Evolutionary conservation across 495 filamentous ascomycete genomes (phyloP).

Genomic region (Aspergillus wentii): DNA sequence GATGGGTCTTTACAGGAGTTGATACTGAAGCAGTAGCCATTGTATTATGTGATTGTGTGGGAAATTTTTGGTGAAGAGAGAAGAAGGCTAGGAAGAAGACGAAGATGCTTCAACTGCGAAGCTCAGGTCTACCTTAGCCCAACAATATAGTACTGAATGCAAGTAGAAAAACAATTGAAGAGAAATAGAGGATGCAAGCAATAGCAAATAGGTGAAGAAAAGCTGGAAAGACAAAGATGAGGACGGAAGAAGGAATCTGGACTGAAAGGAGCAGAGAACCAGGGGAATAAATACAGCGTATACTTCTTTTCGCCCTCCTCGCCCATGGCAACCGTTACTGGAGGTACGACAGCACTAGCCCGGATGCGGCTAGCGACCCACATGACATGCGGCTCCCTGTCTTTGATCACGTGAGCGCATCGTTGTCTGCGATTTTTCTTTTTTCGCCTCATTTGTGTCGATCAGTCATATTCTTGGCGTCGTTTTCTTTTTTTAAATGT

Average conservation of each 20-base stretch:
- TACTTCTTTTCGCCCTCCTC: conserved; percentile 22
- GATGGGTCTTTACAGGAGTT: conserved; percentile 90
- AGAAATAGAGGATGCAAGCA: conserved; percentile 24
- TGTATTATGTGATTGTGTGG: conserved; percentile 28
- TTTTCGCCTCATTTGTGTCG: conserved; percentile 6
- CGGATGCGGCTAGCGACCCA: conserved; percentile 15
- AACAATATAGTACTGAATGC: background rate
- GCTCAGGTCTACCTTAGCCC: too few species aligned
- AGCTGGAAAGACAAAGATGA: conserved; percentile 18
- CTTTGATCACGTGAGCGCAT: conserved; percentile 12
- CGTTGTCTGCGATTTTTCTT: conserved; percentile 13
- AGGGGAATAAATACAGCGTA: conserved; percentile 39
- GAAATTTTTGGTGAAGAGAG: conserved; percentile 13
- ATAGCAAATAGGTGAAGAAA: conserved; percentile 21
- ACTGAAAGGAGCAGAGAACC: conserved; percentile 5
- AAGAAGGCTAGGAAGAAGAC: conserved; percentile 4
- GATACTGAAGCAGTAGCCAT: conserved; percentile 90
- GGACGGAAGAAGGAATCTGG: conserved; percentile 9
- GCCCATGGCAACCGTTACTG: conserved; percentile 40
- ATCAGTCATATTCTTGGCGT: conserved; percentile 1
- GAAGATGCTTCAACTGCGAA: conserved; percentile 8
- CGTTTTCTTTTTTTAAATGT: too few species aligned
- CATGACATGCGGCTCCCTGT: conserved; percentile 29
- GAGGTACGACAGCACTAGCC: conserved; percentile 29
- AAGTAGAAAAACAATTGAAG: conserved; percentile 11